These are phyloP conservation scores for Aspergillus quadricinctus DNA, from an alignment of 2,329 filamentous ascomycete genomes.

Conservation along the genomic window DNA sequence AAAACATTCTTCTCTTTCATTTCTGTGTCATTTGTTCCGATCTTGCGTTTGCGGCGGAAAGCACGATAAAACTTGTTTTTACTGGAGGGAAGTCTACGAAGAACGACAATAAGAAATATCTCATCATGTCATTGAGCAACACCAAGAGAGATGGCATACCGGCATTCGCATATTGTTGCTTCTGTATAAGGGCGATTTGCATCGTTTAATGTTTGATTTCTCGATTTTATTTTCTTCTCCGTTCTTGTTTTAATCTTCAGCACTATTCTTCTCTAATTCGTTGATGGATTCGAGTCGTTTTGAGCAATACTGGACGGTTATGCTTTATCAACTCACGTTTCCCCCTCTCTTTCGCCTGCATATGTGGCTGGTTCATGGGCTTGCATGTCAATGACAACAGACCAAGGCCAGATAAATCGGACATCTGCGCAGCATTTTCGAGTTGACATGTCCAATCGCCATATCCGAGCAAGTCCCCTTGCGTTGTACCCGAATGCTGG, in stretches of 20 bases:
- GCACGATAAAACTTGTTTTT: conserved; percentile 20
- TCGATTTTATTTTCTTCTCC: conserved; percentile 10
- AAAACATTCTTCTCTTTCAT: conserved; percentile 12
- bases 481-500: background rate
- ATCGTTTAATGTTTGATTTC: conserved; percentile 27
- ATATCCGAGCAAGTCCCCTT: background rate
- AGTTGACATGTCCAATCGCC: background rate
- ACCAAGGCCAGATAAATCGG: background rate
- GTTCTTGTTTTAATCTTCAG: conserved; percentile 10
- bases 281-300: conserved; percentile 5
- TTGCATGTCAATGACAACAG: background rate
- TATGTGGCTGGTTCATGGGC: background rate
- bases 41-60: conserved; percentile 19
- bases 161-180: conserved; percentile 35
- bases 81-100: conserved; percentile 32
- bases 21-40: conserved; percentile 7
- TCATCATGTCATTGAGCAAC: conserved; percentile 21
- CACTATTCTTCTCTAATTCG: conserved; percentile 10
- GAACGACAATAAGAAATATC: conserved; percentile 31
- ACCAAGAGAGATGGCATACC: conserved; percentile 34
- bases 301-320: background rate
- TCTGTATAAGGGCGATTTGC: conserved; percentile 32
- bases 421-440: background rate
- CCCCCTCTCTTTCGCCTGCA: background rate
- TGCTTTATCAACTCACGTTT: background rate